phyloP scores from a whole-genome alignment of 331 rosid species.

The Rosa hybrid region DNA sequence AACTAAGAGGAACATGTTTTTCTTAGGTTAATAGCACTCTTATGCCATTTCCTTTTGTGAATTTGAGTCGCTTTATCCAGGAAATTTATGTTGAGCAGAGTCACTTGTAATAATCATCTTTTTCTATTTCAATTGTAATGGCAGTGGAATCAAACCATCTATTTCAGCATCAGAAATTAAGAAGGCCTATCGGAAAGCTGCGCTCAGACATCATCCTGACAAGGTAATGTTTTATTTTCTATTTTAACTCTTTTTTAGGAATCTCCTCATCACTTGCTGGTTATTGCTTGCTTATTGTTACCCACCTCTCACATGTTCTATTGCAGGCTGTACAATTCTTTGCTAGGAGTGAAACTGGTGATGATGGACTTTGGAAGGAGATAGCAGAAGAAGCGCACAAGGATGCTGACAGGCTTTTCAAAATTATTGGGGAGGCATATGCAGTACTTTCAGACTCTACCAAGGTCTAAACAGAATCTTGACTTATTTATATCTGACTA shows the following conservation, averaged over 20 bases:
- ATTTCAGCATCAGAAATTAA: slow-evolving; percentile 81
- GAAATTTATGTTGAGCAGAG: slow-evolving; percentile 12
- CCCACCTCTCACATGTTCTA: slow-evolving; percentile 23
- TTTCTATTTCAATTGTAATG: slow-evolving; percentile 40
- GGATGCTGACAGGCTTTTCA: slow-evolving; percentile 87
- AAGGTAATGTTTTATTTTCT: slow-evolving; percentile 51
- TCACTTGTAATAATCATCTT: slow-evolving; percentile 19
- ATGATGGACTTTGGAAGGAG: slow-evolving; percentile 73
- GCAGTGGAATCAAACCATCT: slow-evolving; percentile 90
- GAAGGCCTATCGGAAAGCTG: slow-evolving; percentile 99
- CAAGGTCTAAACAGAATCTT: slow-evolving; percentile 49
- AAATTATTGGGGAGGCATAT: slow-evolving; percentile 90
- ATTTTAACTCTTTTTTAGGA: not conserved
- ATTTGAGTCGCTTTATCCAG: not conserved
- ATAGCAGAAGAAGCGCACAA: slow-evolving; percentile 77
- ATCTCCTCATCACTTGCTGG: not conserved
- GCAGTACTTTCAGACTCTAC: slow-evolving; percentile 79
- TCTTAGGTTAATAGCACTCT: not conserved
- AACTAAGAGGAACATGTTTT: not conserved
- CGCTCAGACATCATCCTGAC: slow-evolving; percentile 97
- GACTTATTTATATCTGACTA: not conserved
- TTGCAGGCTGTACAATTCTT: slow-evolving; percentile 83
- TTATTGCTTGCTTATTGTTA: slow-evolving; percentile 7
- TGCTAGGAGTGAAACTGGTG: slow-evolving; percentile 73
- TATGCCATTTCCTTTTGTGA: not conserved